Evolutionary conservation across 371 early-diverging fungal genomes (phyloP).

Genomic region (Phascolomyces articulosus): DNA sequence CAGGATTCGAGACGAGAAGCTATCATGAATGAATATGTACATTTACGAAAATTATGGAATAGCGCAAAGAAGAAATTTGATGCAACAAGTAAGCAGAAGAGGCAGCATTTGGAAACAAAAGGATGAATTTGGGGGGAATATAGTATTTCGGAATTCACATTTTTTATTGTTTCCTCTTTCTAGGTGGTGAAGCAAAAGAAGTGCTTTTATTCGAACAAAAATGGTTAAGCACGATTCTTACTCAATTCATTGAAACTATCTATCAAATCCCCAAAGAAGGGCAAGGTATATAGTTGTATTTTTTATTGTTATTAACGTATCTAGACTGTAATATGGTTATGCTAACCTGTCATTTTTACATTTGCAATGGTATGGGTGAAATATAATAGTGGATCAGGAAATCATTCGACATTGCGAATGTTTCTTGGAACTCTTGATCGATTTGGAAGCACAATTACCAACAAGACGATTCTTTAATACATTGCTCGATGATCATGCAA

Average conservation of each 20-base stretch:
- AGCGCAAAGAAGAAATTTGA: conserved; percentile 54
- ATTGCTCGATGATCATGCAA: conserved; percentile 80
- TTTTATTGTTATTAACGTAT: background rate
- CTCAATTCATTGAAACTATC: conserved; percentile 53
- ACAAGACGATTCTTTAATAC: conserved; percentile 89
- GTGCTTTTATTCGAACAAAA: conserved; percentile 55
- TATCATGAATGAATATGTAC: conserved; percentile 60
- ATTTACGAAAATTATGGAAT: conserved; percentile 71
- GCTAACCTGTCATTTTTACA: too few species aligned
- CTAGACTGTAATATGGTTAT: background rate
- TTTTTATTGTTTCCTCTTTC: background rate
- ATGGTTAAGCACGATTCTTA: conserved; percentile 64
- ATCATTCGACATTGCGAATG: conserved; percentile 69
- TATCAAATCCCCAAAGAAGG: conserved; percentile 58
- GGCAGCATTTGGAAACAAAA: too few species aligned
- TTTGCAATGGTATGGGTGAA: background rate
- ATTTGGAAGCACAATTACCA: conserved; percentile 85
- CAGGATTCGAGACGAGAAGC: conserved; percentile 48
- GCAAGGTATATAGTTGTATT: conserved; percentile 30
- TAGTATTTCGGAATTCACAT: conserved; percentile 5
- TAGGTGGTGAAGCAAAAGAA: conserved; percentile 52
- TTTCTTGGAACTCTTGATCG: conserved; percentile 84
- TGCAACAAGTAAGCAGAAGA: conserved; percentile 52
- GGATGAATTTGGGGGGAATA: conserved; percentile 5
- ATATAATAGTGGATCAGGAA: conserved; percentile 39